A percentile compares a stretch with the other conserved stretches of the same genome.
Conservation (phyloP, 495 filamentous ascomycete species). For the Neurospora discreta region DNA sequence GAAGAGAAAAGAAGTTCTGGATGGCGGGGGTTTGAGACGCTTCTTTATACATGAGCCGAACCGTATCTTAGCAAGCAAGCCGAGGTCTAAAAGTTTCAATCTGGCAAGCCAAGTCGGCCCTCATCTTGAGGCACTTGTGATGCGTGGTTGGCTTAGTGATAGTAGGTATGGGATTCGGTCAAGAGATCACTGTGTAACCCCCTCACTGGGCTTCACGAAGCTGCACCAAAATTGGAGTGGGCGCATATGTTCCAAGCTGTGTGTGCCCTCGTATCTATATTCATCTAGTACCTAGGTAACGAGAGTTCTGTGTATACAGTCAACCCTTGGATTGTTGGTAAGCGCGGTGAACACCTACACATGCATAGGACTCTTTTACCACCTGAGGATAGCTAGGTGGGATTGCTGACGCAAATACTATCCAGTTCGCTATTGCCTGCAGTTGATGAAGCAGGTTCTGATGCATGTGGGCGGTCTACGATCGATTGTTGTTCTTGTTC, state of each 20-base stretch:
- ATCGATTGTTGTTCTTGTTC: too few relatives aligned
- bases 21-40: neutral
- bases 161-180: too few relatives aligned
- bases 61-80: neutral
- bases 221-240: neutral
- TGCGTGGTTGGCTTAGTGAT: neutral
- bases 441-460: too few relatives aligned
- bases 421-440: too few relatives aligned
- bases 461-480: too few relatives aligned
- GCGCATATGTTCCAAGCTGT: neutral
- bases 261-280: neutral
- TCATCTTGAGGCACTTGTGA: neutral
- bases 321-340: too few relatives aligned
- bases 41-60: neutral
- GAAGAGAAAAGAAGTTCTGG: neutral
- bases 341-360: too few relatives aligned
- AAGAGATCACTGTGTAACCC: neutral
- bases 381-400: too few relatives aligned
- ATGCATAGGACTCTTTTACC: too few relatives aligned
- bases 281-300: too few relatives aligned
- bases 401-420: too few relatives aligned
- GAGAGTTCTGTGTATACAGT: too few relatives aligned
- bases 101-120: neutral
- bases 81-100: neutral
- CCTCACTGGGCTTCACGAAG: neutral